Conservation (phyloP, 176 grass and related monocot genomes). For the Eleusine indica region DNA sequence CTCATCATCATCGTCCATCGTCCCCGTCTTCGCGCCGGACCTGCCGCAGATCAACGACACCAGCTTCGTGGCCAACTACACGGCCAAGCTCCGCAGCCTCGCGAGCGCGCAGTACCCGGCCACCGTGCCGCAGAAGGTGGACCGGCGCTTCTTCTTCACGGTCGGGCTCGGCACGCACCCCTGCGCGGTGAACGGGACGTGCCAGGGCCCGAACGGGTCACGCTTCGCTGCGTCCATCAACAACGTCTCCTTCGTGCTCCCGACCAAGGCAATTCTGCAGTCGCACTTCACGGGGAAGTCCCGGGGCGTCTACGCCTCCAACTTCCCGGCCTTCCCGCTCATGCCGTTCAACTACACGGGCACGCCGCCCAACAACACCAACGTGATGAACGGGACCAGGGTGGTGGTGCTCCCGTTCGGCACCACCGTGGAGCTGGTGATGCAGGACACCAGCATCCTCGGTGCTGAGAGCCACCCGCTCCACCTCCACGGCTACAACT, state of each 20-base stretch:
- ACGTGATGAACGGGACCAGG: conserved; percentile 68
- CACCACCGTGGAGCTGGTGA: conserved; percentile 63
- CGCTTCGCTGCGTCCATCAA: conserved; percentile 69
- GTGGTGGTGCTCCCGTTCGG: conserved; percentile 58
- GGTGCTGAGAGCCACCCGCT: conserved; percentile 86
- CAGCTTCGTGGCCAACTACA: conserved; percentile 59
- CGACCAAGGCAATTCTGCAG: conserved; percentile 62
- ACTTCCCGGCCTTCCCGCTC: conserved; percentile 55
- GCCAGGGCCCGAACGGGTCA: conserved; percentile 77
- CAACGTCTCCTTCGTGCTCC: conserved; percentile 76
- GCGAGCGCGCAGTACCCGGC: conserved; percentile 69
- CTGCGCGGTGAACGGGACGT: conserved; percentile 63
- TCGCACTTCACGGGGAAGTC: conserved; percentile 54
- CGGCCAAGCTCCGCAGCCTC: conserved; percentile 58
- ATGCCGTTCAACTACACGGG: conserved; percentile 79
- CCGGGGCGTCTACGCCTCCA: conserved; percentile 48
- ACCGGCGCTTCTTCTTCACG: conserved; percentile 75
- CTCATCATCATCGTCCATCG: not conserved
- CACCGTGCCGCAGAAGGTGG: conserved; percentile 52
- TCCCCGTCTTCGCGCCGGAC: conserved; percentile 46
- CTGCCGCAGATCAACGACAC: conserved; percentile 73
- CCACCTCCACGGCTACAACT: conserved; percentile 83
- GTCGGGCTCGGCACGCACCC: conserved; percentile 78
- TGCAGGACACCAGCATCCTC: conserved; percentile 81
- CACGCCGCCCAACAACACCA: conserved; percentile 72